These are phyloP conservation scores for Exophiala lecanii-corni DNA, from an alignment of 2,329 filamentous ascomycete species.

Conservation along the genomic window DNA sequence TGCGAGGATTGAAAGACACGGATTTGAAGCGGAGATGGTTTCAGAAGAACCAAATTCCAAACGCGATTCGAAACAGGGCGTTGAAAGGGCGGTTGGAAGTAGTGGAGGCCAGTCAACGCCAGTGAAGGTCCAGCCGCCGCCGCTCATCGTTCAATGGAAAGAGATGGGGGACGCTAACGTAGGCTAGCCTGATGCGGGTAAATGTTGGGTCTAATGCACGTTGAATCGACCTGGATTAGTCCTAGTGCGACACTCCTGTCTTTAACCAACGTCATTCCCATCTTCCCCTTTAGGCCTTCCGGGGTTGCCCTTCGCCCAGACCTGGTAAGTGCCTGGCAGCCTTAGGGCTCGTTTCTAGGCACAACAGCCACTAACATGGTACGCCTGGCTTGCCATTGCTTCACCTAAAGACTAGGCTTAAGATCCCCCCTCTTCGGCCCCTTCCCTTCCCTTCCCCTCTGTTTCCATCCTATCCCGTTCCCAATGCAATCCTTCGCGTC, in stretches of 20 bases:
- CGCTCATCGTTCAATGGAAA: no score
- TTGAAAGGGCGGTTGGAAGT: background rate
- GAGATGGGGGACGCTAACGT: no score
- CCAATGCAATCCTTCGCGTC: constrained; percentile 1
- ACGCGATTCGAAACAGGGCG: constrained; percentile 1
- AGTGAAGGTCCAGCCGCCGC: no score
- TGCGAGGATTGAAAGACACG: constrained; percentile 8
- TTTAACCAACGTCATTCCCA: constrained; percentile 18
- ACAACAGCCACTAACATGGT: no score
- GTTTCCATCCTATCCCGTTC: background rate
- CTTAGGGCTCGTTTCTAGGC: no score
- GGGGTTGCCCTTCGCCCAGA: background rate
- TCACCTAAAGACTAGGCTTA: no score
- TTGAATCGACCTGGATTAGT: no score
- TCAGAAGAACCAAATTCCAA: constrained; percentile 4
- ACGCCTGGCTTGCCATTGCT: no score
- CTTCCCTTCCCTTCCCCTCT: background rate
- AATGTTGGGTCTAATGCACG: no score
- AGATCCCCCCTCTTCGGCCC: no score
- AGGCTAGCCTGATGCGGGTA: no score
- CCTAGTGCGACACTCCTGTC: constrained; percentile 5
- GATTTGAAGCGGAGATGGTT: constrained; percentile 24
- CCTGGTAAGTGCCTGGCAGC: background rate
- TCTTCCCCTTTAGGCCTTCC: background rate
- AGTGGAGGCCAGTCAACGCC: no score